A percentile compares a stretch with the other conserved stretches of the same genome.
Evolutionary conservation across 257 asterid genomes (phyloP).

Genomic region (Eustoma russellianum): DNA sequence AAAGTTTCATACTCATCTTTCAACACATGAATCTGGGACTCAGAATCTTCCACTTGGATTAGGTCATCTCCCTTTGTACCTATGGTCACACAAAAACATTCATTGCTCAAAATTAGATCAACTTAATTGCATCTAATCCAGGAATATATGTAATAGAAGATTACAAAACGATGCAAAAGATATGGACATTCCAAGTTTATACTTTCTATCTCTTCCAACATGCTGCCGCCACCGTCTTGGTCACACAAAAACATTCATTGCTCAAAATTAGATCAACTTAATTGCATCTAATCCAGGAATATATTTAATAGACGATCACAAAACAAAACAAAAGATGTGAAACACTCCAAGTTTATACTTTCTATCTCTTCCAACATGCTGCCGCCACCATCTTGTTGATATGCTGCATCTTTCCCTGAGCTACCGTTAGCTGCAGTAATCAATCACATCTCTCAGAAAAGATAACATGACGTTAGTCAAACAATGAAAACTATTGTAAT

Average conservation of each 20-base stretch:
- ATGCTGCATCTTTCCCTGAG: constrained; percentile 27
- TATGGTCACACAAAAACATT: constrained; percentile 11
- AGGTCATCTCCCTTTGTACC: constrained; percentile 22
- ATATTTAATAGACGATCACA: constrained; percentile 3
- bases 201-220: constrained; percentile 29
- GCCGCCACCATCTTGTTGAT: constrained; percentile 8
- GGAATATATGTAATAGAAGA: constrained; percentile 1
- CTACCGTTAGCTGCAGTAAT: constrained; percentile 29
- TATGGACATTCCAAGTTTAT: background rate
- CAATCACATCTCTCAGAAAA: constrained; percentile 4
- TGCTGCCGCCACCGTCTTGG: constrained; percentile 3
- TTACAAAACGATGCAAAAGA: constrained; percentile 1
- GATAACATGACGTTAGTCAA: background rate
- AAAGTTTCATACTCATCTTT: constrained; percentile 69
- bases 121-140: background rate
- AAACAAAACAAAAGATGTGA: constrained; percentile 1
- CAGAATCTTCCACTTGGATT: constrained; percentile 24
- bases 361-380: constrained; percentile 14
- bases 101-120: too few species aligned
- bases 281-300: background rate
- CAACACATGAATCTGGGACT: constrained; percentile 28
- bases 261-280: too few species aligned
- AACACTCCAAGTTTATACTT: constrained; percentile 23
- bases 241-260: too few species aligned
- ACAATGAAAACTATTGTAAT: background rate